These are phyloP conservation scores for Strobilomyces echinocephalus DNA, from an alignment of 768 basidiomycete genomes.

Conservation along the genomic window DNA sequence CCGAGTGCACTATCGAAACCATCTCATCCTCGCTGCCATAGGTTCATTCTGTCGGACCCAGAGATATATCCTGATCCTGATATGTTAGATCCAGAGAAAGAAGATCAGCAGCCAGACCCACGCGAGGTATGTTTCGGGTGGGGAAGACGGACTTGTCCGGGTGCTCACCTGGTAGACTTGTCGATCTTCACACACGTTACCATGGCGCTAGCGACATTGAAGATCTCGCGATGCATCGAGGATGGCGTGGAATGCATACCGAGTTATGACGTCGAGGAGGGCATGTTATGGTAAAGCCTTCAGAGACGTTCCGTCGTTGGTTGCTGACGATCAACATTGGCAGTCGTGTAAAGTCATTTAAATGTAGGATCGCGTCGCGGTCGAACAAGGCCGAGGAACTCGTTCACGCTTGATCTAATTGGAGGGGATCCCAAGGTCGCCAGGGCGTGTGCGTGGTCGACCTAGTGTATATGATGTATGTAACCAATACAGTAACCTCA, in stretches of 20 bases:
- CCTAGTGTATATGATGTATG: too few relatives aligned
- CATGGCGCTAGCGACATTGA: conserved; percentile 6
- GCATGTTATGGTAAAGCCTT: neutral
- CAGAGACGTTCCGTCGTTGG: neutral
- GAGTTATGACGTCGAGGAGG: neutral
- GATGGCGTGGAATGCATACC: neutral
- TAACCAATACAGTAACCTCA: too few relatives aligned
- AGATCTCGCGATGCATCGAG: conserved; percentile 5
- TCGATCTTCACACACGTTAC: conserved; percentile 7
- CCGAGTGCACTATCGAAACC: too few relatives aligned
- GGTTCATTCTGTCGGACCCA: conserved; percentile 4
- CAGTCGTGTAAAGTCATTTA: neutral
- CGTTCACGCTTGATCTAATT: too few relatives aligned
- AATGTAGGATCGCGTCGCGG: neutral
- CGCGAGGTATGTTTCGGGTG: conserved; percentile 12
- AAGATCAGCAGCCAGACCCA: conserved; percentile 4
- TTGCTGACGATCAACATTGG: neutral
- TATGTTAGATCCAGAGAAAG: neutral
- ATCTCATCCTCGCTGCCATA: neutral
- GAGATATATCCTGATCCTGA: conserved; percentile 3
- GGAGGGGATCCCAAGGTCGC: too few relatives aligned
- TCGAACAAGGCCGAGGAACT: too few relatives aligned
- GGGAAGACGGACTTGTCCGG: conserved; percentile 9
- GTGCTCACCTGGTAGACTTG: conserved; percentile 3
- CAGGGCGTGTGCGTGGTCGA: too few relatives aligned